Conservation (phyloP, 345 rosid species). For the Arabis alpina region DNA sequence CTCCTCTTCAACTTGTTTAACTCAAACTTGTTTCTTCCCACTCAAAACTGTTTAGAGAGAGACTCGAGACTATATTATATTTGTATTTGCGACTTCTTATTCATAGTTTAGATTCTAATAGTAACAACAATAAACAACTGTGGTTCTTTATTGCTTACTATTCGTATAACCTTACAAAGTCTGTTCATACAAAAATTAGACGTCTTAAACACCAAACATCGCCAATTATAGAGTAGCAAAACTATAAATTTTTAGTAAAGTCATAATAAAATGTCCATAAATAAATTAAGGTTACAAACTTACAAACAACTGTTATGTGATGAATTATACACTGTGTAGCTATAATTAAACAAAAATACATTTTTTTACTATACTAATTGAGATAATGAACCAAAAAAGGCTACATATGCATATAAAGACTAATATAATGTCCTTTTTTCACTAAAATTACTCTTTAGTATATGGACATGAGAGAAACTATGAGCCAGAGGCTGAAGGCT, state of each 20-base stretch:
- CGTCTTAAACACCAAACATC: background rate
- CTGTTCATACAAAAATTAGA: background rate
- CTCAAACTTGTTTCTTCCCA: conserved; percentile 16
- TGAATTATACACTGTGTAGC: conserved; percentile 23
- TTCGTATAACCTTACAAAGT: background rate
- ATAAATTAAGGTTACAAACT: conserved; percentile 21
- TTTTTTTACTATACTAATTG: conserved; percentile 19
- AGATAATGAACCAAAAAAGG: background rate
- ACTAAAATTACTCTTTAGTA: conserved; percentile 33
- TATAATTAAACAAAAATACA: conserved; percentile 31
- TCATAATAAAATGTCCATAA: conserved; percentile 29
- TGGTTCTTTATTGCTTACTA: background rate
- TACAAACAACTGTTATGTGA: conserved; percentile 17
- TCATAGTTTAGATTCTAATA: conserved; percentile 22
- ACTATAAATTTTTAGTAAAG: conserved; percentile 1
- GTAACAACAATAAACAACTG: background rate
- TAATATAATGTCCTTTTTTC: conserved; percentile 12
- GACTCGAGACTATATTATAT: conserved; percentile 17
- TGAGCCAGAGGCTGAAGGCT: conserved; percentile 86
- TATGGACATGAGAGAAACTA: conserved; percentile 53
- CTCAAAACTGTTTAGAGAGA: conserved; percentile 8
- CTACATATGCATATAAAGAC: conserved; percentile 29
- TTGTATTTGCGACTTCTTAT: conserved; percentile 8
- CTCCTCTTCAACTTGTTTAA: conserved; percentile 55
- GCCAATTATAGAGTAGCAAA: background rate